These are phyloP conservation scores for Nicotiana undulata DNA, from an alignment of 257 asterid genomes.

Conservation along the genomic window DNA sequence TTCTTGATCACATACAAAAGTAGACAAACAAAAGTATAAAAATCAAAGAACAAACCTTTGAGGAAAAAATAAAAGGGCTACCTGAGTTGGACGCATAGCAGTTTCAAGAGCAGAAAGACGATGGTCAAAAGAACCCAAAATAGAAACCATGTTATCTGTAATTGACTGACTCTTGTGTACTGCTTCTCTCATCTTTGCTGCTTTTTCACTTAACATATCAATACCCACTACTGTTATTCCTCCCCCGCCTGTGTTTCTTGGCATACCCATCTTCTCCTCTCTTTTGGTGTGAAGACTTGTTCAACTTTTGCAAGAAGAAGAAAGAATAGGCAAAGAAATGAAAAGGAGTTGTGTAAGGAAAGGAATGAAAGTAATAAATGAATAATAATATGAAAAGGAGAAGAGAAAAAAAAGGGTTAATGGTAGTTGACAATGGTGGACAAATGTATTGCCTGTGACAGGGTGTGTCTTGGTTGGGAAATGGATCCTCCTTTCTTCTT, in stretches of 20 bases:
- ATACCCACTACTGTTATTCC: conserved; percentile 9
- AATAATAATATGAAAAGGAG: not conserved
- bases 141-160: conserved; percentile 36
- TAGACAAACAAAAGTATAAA: not conserved
- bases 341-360: not conserved
- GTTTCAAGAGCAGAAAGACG: conserved; percentile 46
- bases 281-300: not conserved
- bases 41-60: not conserved
- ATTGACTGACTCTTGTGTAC: conserved; percentile 34
- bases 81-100: conserved; percentile 50
- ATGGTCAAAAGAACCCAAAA: conserved; percentile 41
- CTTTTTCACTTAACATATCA: conserved; percentile 33
- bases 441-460: not conserved
- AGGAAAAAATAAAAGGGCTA: not conserved
- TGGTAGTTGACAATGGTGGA: conserved; percentile 1
- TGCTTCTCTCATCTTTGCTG: conserved; percentile 33
- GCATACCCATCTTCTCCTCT: conserved; percentile 26
- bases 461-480: not conserved
- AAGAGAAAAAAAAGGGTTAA: not conserved
- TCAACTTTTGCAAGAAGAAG: not conserved
- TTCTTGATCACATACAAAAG: not conserved
- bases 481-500: not conserved
- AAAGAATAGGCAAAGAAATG: not conserved
- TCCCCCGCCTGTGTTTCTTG: conserved; percentile 7
- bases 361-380: not conserved